Evolutionary conservation across 2,329 filamentous ascomycete species (phyloP).

Genomic region (Stagonosporopsis rhizophila): DNA sequence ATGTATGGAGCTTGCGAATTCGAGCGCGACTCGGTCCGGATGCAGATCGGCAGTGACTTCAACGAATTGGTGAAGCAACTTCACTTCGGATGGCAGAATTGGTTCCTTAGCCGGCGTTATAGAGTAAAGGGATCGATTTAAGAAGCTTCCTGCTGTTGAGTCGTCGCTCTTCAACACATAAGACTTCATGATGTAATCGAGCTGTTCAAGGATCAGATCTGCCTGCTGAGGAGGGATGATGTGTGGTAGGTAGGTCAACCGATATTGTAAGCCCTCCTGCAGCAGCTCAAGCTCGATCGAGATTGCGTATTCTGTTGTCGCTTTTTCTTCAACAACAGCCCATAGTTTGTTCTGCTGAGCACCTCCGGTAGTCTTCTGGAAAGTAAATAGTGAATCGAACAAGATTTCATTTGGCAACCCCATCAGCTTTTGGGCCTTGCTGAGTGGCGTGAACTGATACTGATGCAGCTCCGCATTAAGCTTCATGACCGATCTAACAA

Average conservation of each 20-base stretch:
- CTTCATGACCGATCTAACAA: constrained; percentile 69
- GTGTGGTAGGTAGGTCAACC: constrained; percentile 70
- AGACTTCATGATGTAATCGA: constrained; percentile 70
- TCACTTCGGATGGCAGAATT: constrained; percentile 64
- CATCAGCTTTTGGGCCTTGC: constrained; percentile 75
- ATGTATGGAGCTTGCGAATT: constrained; percentile 71
- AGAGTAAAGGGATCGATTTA: constrained; percentile 62
- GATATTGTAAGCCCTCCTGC: constrained; percentile 62
- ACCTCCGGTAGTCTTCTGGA: constrained; percentile 66
- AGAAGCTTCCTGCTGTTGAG: constrained; percentile 50
- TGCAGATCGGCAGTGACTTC: constrained; percentile 64
- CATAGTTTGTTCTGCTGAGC: constrained; percentile 55
- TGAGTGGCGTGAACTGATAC: constrained; percentile 74
- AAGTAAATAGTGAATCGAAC: constrained; percentile 87
- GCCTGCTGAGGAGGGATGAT: constrained; percentile 75
- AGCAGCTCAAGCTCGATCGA: constrained; percentile 79
- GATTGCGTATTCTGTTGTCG: constrained; percentile 76
- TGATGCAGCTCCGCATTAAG: constrained; percentile 70
- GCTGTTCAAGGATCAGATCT: constrained; percentile 70
- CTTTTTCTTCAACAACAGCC: constrained; percentile 69
- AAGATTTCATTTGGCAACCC: constrained; percentile 69
- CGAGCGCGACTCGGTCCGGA: constrained; percentile 72
- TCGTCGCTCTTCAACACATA: constrained; percentile 59
- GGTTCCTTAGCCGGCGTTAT: constrained; percentile 67
- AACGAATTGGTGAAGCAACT: constrained; percentile 79